phyloP scores from a whole-genome alignment of 108 stramenopile species.

The Fragilaria radians region DNA sequence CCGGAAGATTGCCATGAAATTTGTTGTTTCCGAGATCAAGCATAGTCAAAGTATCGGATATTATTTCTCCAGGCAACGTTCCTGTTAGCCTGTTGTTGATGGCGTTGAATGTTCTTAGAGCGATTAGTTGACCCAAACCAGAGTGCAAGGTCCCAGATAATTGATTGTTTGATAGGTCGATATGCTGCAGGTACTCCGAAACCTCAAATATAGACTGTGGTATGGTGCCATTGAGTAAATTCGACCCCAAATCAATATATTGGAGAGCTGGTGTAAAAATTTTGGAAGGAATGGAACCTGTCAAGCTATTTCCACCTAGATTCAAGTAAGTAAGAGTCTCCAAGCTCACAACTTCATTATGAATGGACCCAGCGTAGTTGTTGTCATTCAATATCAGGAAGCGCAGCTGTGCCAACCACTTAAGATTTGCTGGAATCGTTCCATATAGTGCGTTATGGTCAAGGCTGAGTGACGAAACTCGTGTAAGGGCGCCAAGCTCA shows the following conservation, averaged over 20 bases:
- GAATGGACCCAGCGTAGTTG: slow-evolving; percentile 7
- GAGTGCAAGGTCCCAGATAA: slow-evolving; percentile 18
- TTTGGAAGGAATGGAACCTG: not conserved
- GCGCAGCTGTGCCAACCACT: not conserved
- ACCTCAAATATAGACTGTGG: not conserved
- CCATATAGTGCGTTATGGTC: not conserved
- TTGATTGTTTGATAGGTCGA: slow-evolving; percentile 8
- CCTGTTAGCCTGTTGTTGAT: slow-evolving; percentile 18
- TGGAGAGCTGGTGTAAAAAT: slow-evolving; percentile 2
- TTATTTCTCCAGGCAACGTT: slow-evolving; percentile 10
- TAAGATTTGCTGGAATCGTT: slow-evolving; percentile 1
- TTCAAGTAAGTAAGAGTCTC: slow-evolving; percentile 7
- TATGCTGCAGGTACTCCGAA: slow-evolving; percentile 1
- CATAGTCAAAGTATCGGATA: not conserved
- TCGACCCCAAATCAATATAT: slow-evolving; percentile 3
- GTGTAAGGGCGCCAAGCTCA: slow-evolving; percentile 3
- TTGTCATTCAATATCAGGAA: slow-evolving; percentile 2
- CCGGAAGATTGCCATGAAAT: slow-evolving; percentile 16
- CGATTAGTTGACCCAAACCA: slow-evolving; percentile 6
- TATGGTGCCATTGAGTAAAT: not conserved
- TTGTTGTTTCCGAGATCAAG: slow-evolving; percentile 13
- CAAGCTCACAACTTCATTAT: slow-evolving; percentile 4
- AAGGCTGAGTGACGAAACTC: not conserved
- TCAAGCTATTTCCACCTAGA: slow-evolving; percentile 7
- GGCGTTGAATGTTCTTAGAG: slow-evolving; percentile 6